These are phyloP conservation scores for Lanmaoa pseudosensibilis DNA, from an alignment of 768 basidiomycete genomes.

Conservation along the genomic window DNA sequence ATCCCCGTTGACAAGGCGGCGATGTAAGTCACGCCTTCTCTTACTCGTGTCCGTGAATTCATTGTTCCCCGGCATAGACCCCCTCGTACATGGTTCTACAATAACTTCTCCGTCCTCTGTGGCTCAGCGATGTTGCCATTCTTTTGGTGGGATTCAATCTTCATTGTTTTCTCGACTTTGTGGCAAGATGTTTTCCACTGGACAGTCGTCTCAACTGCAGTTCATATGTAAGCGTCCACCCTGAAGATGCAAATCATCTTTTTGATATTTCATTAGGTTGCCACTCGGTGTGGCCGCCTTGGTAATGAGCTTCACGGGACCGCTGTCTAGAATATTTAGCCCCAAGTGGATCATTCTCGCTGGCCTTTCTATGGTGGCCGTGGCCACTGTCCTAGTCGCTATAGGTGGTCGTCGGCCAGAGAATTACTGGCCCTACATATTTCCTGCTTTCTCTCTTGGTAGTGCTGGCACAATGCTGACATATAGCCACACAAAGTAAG, in stretches of 20 bases:
- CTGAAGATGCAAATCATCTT: neutral
- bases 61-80: constrained; percentile 29
- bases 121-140: constrained; percentile 38
- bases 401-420: constrained; percentile 40
- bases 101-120: constrained; percentile 42
- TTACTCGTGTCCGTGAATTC: neutral
- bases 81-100: constrained; percentile 43
- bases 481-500: constrained; percentile 51
- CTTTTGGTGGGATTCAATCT: constrained; percentile 43
- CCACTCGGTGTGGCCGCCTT: constrained; percentile 44
- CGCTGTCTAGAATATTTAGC: constrained; percentile 37
- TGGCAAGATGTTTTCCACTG: constrained; percentile 46
- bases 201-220: constrained; percentile 39
- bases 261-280: constrained; percentile 28
- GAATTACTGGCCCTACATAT: constrained; percentile 47
- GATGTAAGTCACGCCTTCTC: constrained; percentile 32
- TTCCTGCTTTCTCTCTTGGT: constrained; percentile 52
- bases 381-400: constrained; percentile 43
- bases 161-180: constrained; percentile 35
- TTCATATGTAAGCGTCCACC: constrained; percentile 37
- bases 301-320: constrained; percentile 39
- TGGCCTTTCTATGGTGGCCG: constrained; percentile 39
- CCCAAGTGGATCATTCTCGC: constrained; percentile 48
- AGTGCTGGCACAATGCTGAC: constrained; percentile 45
- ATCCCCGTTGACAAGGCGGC: constrained; percentile 43